Percentiles rank a stretch among this genome's conserved stretches.
Conservation (phyloP, 2,329 filamentous ascomycete genomes). For the Exophiala viscosa region DNA sequence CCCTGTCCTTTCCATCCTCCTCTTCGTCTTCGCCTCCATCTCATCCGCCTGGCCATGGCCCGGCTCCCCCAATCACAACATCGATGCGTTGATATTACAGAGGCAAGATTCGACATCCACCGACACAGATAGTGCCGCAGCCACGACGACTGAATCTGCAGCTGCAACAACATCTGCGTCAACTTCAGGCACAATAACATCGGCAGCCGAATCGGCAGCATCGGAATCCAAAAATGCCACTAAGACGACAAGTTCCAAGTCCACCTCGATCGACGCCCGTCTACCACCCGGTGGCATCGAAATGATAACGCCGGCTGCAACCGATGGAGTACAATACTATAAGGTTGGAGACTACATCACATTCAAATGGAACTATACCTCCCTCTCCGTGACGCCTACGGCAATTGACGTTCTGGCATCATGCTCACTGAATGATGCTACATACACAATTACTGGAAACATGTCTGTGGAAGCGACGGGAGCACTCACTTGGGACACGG, state of each 20-base stretch:
- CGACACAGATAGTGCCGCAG: conserved; percentile 4
- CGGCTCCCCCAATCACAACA: conserved; percentile 20
- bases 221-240: conserved; percentile 17
- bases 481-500: conserved; percentile 59
- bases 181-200: conserved; percentile 6
- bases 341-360: conserved; percentile 62
- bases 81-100: conserved; percentile 26
- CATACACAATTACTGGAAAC: conserved; percentile 61
- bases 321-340: conserved; percentile 55
- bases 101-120: conserved; percentile 24
- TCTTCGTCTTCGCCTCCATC: conserved; percentile 29
- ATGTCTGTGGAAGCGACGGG: conserved; percentile 52
- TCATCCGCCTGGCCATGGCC: conserved; percentile 34
- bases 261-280: conserved; percentile 50
- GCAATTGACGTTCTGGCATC: conserved; percentile 60
- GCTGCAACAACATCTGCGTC: not conserved
- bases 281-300: conserved; percentile 57
- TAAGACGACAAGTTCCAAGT: conserved; percentile 27
- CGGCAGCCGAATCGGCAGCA: conserved; percentile 7
- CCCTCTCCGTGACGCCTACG: conserved; percentile 53
- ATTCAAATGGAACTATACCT: conserved; percentile 66
- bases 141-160: conserved; percentile 8
- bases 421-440: conserved; percentile 56
- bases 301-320: conserved; percentile 57
- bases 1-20: conserved; percentile 16